Conservation (phyloP, 75 land plant species). For the Sequoiadendron giganteum region DNA sequence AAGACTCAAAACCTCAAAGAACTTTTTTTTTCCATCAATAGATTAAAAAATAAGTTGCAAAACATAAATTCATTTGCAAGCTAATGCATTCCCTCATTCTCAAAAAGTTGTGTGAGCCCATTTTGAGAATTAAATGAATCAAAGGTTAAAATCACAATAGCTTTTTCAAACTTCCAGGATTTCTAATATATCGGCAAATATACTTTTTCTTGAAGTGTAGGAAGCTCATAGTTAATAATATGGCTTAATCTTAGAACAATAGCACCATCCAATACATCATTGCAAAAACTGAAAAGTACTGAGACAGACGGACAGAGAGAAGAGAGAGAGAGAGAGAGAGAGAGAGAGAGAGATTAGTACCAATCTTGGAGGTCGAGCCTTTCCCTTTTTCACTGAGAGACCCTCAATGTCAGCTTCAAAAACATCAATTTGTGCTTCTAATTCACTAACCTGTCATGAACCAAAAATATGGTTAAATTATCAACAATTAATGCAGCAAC, state of each 20-base stretch:
- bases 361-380: slow-evolving; percentile 85
- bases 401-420: slow-evolving; percentile 98
- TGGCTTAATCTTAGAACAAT: background rate
- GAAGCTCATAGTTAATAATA: background rate
- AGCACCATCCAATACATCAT: background rate
- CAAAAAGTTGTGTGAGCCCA: background rate
- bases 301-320: background rate
- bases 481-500: background rate
- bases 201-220: background rate
- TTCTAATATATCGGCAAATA: background rate
- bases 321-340: background rate
- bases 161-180: background rate
- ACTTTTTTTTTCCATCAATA: background rate
- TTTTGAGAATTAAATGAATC: background rate
- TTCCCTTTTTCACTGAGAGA: slow-evolving; percentile 86
- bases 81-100: background rate
- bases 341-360: slow-evolving; percentile 25
- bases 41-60: background rate
- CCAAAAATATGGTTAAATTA: slow-evolving; percentile 7
- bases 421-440: slow-evolving; percentile 80
- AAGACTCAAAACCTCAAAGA: background rate
- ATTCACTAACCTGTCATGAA: slow-evolving; percentile 66
- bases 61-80: background rate
- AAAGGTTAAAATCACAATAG: background rate
- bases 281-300: background rate